Conservation (phyloP, 192 early-diverging fungal species). For the Coemansia sp. region DNA sequence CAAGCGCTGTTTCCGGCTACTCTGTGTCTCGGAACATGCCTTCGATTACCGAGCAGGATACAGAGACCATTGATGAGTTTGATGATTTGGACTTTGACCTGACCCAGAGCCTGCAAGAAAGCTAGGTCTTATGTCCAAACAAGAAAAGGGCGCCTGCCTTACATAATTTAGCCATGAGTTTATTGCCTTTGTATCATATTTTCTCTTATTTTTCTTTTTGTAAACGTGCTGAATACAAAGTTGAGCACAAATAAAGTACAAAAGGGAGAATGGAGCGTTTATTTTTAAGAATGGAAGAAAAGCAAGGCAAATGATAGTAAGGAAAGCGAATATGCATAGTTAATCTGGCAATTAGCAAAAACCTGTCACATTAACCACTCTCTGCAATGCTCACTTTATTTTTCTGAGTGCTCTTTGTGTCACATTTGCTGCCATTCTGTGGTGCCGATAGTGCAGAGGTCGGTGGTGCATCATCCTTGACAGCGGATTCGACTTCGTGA, state of each 20-base stretch:
- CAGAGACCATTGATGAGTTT: constrained; percentile 32
- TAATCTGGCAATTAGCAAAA: not conserved
- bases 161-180: not conserved
- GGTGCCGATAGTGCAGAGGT: too few species aligned
- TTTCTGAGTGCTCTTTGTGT: not conserved
- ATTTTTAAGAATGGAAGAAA: not conserved
- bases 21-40: constrained; percentile 1
- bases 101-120: constrained; percentile 27
- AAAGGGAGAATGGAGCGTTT: not conserved
- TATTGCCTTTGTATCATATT: not conserved
- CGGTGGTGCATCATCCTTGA: not conserved
- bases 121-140: not conserved
- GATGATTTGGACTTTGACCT: constrained; percentile 49
- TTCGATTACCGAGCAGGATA: constrained; percentile 4
- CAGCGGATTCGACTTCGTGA: constrained; percentile 9
- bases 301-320: not conserved
- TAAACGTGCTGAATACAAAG: not conserved
- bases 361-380: not conserved
- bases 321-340: not conserved
- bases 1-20: not conserved
- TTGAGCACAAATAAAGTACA: not conserved
- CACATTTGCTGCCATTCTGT: not conserved
- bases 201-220: not conserved
- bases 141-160: not conserved
- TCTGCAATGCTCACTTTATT: not conserved